phyloP scores from a whole-genome alignment of 2,329 filamentous ascomycete species.

The Hirsutella rhossiliensis region DNA sequence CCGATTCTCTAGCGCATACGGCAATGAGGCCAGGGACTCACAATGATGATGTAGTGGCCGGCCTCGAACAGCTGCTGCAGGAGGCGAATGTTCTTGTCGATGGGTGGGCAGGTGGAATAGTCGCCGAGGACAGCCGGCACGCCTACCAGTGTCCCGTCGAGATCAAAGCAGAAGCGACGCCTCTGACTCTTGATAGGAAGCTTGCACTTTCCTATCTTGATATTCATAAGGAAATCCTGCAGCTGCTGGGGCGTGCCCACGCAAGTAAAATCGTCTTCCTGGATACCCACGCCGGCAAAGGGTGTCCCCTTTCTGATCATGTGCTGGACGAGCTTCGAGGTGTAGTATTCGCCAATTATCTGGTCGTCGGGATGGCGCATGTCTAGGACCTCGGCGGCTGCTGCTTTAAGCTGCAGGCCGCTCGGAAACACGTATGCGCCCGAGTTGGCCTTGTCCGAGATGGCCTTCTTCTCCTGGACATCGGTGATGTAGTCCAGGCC shows the following conservation, averaged over 20 bases:
- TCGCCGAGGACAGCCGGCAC: slow-evolving; percentile 13
- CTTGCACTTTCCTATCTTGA: neutral
- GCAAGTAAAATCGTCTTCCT: slow-evolving; percentile 11
- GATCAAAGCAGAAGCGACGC: slow-evolving; percentile 18
- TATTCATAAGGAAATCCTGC: slow-evolving; percentile 12
- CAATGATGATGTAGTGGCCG: slow-evolving; percentile 18
- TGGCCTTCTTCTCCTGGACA: no score
- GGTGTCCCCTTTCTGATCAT: slow-evolving; percentile 11
- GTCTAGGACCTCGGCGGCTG: no score
- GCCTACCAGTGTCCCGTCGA: slow-evolving; percentile 18
- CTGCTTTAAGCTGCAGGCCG: no score
- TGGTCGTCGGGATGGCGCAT: no score
- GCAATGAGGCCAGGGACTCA: no score
- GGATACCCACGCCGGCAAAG: neutral
- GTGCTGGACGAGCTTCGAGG: slow-evolving; percentile 6
- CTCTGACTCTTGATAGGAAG: slow-evolving; percentile 10
- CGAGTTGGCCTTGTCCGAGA: no score
- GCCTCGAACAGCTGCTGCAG: slow-evolving; percentile 16
- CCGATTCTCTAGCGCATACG: no score
- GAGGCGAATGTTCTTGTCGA: slow-evolving; percentile 14
- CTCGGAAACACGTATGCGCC: no score
- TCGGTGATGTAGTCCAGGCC: no score
- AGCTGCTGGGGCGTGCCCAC: slow-evolving; percentile 17
- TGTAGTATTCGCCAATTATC: slow-evolving; percentile 8
- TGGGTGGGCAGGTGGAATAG: slow-evolving; percentile 17